A percentile compares a stretch with the other conserved stretches of the same genome.
These are phyloP conservation scores for Geranium brycei DNA, from an alignment of 345 rosid genomes.

Conservation along the genomic window DNA sequence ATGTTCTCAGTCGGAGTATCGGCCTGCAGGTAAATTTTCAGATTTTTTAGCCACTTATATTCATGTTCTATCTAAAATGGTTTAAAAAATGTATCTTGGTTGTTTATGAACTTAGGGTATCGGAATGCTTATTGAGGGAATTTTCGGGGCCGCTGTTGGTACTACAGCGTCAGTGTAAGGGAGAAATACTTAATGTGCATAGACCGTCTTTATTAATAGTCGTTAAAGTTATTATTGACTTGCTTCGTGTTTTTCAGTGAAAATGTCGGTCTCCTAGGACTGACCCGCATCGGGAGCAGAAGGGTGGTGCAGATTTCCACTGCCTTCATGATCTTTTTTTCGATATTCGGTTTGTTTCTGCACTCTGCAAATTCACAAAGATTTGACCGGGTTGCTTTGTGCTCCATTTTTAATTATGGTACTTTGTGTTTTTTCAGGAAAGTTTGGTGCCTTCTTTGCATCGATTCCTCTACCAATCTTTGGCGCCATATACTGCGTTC, in stretches of 20 bases:
- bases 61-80: background rate
- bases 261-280: conserved; percentile 90
- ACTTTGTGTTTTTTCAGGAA: conserved; percentile 36
- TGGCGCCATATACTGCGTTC: conserved; percentile 76
- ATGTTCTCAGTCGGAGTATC: conserved; percentile 72
- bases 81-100: background rate
- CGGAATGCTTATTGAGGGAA: conserved; percentile 70
- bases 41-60: conserved; percentile 1
- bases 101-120: conserved; percentile 41
- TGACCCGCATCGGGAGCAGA: conserved; percentile 86
- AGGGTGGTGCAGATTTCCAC: conserved; percentile 89
- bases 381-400: background rate
- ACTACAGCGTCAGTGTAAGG: conserved; percentile 95
- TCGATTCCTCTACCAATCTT: conserved; percentile 91
- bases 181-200: background rate
- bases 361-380: background rate
- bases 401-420: background rate
- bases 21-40: conserved; percentile 60
- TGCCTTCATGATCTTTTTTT: conserved; percentile 91
- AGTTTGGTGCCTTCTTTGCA: conserved; percentile 93
- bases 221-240: background rate
- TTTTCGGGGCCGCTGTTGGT: conserved; percentile 75
- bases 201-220: no score
- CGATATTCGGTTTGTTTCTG: conserved; percentile 67
- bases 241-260: conserved; percentile 41